Evolutionary conservation across 257 asterid species (phyloP).

Genomic region (Osmanthus fragrans): DNA sequence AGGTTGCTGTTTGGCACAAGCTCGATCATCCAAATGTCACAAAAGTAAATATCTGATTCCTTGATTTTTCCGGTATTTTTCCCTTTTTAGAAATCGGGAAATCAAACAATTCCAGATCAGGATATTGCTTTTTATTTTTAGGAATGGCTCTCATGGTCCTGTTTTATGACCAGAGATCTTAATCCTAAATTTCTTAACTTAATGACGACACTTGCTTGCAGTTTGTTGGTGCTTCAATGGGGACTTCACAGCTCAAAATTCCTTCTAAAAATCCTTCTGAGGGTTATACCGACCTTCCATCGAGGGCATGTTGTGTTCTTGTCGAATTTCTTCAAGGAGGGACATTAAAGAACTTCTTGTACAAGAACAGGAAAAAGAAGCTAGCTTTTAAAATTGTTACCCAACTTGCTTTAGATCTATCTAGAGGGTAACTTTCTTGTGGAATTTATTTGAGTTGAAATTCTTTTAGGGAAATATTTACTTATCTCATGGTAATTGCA

Average conservation of each 20-base stretch:
- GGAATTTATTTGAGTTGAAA: not conserved
- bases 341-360: conserved; percentile 65
- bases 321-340: conserved; percentile 90
- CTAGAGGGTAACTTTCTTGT: conserved; percentile 64
- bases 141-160: not conserved
- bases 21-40: conserved; percentile 83
- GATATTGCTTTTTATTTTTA: conserved; percentile 2
- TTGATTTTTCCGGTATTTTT: conserved; percentile 8
- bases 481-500: conserved; percentile 28
- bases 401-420: conserved; percentile 83
- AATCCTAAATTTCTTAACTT: not conserved
- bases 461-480: conserved; percentile 1
- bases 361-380: conserved; percentile 83
- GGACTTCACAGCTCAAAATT: conserved; percentile 82
- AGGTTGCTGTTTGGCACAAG: conserved; percentile 86
- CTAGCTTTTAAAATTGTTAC: conserved; percentile 72
- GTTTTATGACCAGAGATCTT: not conserved
- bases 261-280: conserved; percentile 84
- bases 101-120: not conserved
- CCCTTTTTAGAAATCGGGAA: not conserved
- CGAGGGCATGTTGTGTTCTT: conserved; percentile 90
- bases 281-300: conserved; percentile 67
- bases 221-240: conserved; percentile 98
- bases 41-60: conserved; percentile 30
- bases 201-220: conserved; percentile 19